These are phyloP conservation scores for Vaccinium vitisidaea DNA, from an alignment of 148 eudicot species.

Conservation along the genomic window DNA sequence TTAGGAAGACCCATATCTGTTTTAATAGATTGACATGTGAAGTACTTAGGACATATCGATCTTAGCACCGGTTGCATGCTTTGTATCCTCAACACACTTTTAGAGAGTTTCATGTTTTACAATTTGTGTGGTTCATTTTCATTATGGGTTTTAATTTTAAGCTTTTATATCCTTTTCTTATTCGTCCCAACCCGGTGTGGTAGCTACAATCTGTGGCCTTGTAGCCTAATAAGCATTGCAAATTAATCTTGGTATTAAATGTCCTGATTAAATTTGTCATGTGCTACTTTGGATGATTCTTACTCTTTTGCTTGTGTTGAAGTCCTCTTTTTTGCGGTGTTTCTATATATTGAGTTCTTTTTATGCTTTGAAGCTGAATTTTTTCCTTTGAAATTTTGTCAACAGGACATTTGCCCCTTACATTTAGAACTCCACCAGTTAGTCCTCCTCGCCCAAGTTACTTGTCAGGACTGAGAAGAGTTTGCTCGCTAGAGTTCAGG, in stretches of 20 bases:
- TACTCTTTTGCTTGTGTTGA: neutral
- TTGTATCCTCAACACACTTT: neutral
- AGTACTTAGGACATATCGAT: neutral
- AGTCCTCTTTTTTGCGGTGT: neutral
- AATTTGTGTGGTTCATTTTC: neutral
- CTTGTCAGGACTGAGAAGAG: conserved; percentile 86
- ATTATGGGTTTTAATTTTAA: neutral
- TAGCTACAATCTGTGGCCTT: neutral
- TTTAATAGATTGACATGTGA: neutral
- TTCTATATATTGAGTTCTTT: neutral
- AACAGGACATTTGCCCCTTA: conserved; percentile 67
- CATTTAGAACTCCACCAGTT: conserved; percentile 96
- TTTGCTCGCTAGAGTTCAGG: conserved; percentile 80
- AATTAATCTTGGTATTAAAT: neutral
- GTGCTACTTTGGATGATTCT: neutral
- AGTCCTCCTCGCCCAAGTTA: conserved; percentile 89
- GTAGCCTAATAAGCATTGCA: neutral
- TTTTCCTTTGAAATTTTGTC: conserved; percentile 21
- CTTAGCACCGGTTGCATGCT: neutral
- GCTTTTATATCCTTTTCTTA: neutral
- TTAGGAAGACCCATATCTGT: neutral
- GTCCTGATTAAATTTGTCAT: neutral
- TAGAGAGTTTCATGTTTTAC: neutral
- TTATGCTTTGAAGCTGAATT: neutral
- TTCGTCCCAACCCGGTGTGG: neutral